These are phyloP conservation scores for Collybia nuda DNA, from an alignment of 768 basidiomycete species.

Conservation along the genomic window DNA sequence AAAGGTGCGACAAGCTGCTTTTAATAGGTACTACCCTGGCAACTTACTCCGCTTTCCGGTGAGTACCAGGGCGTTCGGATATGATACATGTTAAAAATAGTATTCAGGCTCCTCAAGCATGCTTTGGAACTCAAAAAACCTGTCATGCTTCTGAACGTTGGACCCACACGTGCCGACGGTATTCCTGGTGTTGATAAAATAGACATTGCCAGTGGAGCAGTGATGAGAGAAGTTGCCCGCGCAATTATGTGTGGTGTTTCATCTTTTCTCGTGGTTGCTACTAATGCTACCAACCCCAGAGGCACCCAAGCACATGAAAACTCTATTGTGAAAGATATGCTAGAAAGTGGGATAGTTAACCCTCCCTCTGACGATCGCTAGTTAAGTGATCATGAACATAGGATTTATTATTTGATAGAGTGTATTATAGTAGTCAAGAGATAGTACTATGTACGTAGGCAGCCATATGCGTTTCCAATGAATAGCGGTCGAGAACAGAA, in stretches of 20 bases:
- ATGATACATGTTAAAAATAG: background rate
- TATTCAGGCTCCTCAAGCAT: conserved; percentile 69
- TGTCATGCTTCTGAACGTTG: conserved; percentile 81
- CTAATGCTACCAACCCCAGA: conserved; percentile 31
- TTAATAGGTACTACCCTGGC: conserved; percentile 90
- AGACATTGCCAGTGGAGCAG: conserved; percentile 70
- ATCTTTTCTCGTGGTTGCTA: background rate
- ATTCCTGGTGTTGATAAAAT: conserved; percentile 73
- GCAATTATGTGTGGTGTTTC: conserved; percentile 53
- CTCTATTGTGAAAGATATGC: conserved; percentile 46
- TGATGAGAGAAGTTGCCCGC: conserved; percentile 66
- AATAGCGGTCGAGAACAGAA: background rate
- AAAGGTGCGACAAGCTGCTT: conserved; percentile 65
- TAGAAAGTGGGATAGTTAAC: conserved; percentile 57
- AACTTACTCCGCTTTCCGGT: conserved; percentile 92
- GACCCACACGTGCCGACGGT: conserved; percentile 84
- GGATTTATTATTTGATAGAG: background rate
- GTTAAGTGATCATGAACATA: background rate
- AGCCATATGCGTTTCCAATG: background rate
- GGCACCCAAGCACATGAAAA: conserved; percentile 44
- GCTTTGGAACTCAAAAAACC: conserved; percentile 76
- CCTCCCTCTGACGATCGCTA: conserved; percentile 41
- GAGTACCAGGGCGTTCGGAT: conserved; percentile 6
- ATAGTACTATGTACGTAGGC: background rate
- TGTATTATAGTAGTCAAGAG: background rate